These are phyloP conservation scores for Tricholoma saponaceum DNA, from an alignment of 768 basidiomycete species.

Conservation along the genomic window DNA sequence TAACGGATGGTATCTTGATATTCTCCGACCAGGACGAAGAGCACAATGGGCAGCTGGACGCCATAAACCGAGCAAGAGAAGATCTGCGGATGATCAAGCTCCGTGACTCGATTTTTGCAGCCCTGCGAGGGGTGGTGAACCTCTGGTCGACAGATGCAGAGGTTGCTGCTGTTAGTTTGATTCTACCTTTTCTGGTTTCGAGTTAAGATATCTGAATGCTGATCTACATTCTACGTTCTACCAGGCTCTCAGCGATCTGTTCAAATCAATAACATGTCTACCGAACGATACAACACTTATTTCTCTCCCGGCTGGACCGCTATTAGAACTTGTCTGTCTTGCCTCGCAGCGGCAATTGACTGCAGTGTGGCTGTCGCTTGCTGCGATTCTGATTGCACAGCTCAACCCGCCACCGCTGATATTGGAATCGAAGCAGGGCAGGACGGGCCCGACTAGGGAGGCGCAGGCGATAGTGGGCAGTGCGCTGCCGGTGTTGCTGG, in stretches of 20 bases:
- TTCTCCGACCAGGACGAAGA: constrained; percentile 57
- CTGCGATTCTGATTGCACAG: constrained; percentile 76
- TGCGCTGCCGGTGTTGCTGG: constrained; percentile 54
- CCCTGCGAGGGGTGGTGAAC: constrained; percentile 57
- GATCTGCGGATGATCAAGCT: constrained; percentile 61
- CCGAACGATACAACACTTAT: constrained; percentile 75
- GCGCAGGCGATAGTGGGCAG: constrained; percentile 52
- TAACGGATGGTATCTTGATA: constrained; percentile 61
- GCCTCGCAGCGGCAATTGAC: constrained; percentile 71
- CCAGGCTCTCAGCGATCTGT: constrained; percentile 76
- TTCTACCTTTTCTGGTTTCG: not conserved
- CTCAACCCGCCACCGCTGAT: constrained; percentile 68
- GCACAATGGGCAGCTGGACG: constrained; percentile 45
- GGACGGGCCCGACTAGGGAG: constrained; percentile 48
- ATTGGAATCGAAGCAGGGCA: constrained; percentile 25
- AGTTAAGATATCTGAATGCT: not conserved
- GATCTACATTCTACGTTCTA: not conserved
- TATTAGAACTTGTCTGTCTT: constrained; percentile 74
- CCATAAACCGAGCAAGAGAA: constrained; percentile 55
- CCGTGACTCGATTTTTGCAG: constrained; percentile 61
- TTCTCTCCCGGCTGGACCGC: constrained; percentile 75
- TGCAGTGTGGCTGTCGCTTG: constrained; percentile 81
- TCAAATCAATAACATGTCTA: constrained; percentile 83
- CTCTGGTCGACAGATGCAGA: constrained; percentile 79
- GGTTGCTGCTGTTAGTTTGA: constrained; percentile 65